These are phyloP conservation scores for Diaporthe citri DNA, from an alignment of 2,329 filamentous ascomycete species.

Conservation along the genomic window DNA sequence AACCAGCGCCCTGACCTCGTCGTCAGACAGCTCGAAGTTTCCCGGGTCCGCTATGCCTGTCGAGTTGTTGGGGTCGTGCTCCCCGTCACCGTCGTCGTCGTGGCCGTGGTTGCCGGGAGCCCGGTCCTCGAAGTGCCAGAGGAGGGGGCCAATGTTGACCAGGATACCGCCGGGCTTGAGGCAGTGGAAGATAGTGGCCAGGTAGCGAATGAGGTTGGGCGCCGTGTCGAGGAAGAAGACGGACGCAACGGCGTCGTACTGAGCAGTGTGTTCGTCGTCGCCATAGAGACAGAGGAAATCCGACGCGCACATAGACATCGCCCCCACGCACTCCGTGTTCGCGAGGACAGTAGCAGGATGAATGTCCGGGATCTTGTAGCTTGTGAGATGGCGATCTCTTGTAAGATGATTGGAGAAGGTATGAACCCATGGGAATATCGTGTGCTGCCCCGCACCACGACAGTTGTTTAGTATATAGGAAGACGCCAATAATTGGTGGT, in stretches of 20 bases:
- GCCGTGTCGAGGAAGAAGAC: slow-evolving; percentile 99
- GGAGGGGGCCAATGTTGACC: slow-evolving; percentile 88
- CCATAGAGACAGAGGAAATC: slow-evolving; percentile 93
- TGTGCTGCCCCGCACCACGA: slow-evolving; percentile 70
- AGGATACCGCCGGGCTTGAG: slow-evolving; percentile 83
- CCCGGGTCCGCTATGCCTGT: slow-evolving; percentile 89
- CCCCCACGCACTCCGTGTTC: slow-evolving; percentile 57
- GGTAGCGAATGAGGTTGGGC: slow-evolving; percentile 90
- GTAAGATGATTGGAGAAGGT: slow-evolving; percentile 87
- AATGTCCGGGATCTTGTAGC: slow-evolving; percentile 83
- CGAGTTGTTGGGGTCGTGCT: slow-evolving; percentile 61
- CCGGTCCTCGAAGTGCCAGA: slow-evolving; percentile 95
- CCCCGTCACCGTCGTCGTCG: slow-evolving; percentile 63
- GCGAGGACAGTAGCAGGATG: slow-evolving; percentile 73
- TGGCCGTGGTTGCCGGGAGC: slow-evolving; percentile 69
- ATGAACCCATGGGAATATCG: slow-evolving; percentile 86
- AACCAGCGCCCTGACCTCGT: slow-evolving; percentile 86
- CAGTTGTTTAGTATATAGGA: slow-evolving; percentile 81
- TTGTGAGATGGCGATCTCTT: slow-evolving; percentile 79
- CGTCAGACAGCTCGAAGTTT: slow-evolving; percentile 88
- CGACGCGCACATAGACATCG: slow-evolving; percentile 93
- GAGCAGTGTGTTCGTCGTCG: slow-evolving; percentile 68
- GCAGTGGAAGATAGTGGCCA: slow-evolving; percentile 85
- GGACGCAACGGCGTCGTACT: slow-evolving; percentile 86
- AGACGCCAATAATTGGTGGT: slow-evolving; percentile 93